Evolutionary conservation across 2,329 filamentous ascomycete genomes (phyloP), one percentile per base, ranked within the genome.

Genomic region (Fusarium nodosum): DNA sequence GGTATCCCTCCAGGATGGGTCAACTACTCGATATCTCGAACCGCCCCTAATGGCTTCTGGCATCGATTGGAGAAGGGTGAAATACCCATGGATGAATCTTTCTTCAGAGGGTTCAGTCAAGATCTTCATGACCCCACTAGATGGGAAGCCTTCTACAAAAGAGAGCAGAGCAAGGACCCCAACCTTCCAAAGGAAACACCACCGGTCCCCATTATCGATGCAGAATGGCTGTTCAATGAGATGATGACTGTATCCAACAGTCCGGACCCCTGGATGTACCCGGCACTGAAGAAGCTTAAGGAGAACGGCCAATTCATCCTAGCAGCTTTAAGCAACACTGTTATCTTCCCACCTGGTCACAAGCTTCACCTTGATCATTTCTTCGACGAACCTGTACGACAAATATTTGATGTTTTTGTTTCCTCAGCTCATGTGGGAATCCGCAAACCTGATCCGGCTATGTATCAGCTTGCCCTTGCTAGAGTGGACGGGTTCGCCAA

Each of bases 221-320:
- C 88, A 16, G 89, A 93, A 76, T 88, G 82, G 80, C 83, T 99
- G 30, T 97, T 97, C 82, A 92, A 93, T 86, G 87, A 91, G 74
- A 98, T 98, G 94, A 97, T 98, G 93, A 81, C 84, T 7, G 81
- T 86, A 15, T 90, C 92, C 13, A 84, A 88, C 8, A 80, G 82
- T 2, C 89, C 92, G 1, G 95, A 99, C 77, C 93, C 93, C 6
- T 92, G 91, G 84, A 96, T 98, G 91, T 93, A 88, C 68, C 94
- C 94, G 1, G 94, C 94, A 2, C 82, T 98, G 41, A 81, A 89
- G 74, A 88, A 85, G 38, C 83, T 99, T 61, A 86, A 87, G 62
- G 84, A 83, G 5, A 90, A 86, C 53, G 87, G 88, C 1, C 81
- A 83, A 60, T 94, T 90, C 71, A 85, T 95, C 34, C 80, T 98